These are phyloP conservation scores for Globisporangium splendens DNA, from an alignment of 352 stramenopile species.

Conservation along the genomic window DNA sequence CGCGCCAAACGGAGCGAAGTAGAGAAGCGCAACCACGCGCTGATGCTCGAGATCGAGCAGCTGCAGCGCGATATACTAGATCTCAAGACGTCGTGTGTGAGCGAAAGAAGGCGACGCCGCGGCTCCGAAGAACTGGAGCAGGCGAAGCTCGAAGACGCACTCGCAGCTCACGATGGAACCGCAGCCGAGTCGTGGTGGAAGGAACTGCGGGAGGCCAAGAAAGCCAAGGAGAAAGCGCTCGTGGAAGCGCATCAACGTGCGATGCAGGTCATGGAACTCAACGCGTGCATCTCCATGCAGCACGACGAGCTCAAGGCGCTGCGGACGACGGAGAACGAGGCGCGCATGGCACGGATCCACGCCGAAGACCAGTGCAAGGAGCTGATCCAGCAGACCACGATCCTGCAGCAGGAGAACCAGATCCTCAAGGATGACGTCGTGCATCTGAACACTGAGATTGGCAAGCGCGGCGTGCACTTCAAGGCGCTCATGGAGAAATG, in stretches of 20 bases:
- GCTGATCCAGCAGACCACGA: slow-evolving; percentile 38
- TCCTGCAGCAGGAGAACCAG: slow-evolving; percentile 49
- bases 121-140: slow-evolving; percentile 11
- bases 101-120: slow-evolving; percentile 6
- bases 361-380: slow-evolving; percentile 46
- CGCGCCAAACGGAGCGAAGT: slow-evolving; percentile 41
- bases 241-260: slow-evolving; percentile 50
- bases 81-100: slow-evolving; percentile 36
- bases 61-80: slow-evolving; percentile 59
- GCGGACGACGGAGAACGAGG: slow-evolving; percentile 32
- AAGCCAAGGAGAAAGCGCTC: slow-evolving; percentile 49
- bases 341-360: slow-evolving; percentile 30
- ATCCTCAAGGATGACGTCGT: slow-evolving; percentile 50
- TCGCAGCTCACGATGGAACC: not conserved
- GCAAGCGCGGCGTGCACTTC: slow-evolving; percentile 51
- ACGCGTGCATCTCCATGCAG: slow-evolving; percentile 74
- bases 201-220: slow-evolving; percentile 55
- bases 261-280: slow-evolving; percentile 66
- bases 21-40: slow-evolving; percentile 61
- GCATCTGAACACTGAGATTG: slow-evolving; percentile 50
- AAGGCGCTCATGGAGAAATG: slow-evolving; percentile 72
- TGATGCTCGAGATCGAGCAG: slow-evolving; percentile 68
- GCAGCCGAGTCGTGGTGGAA: slow-evolving; percentile 44
- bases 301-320: slow-evolving; percentile 64
- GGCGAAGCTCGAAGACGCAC: not conserved